A percentile compares a stretch with the other conserved stretches of the same genome.
phyloP scores from a whole-genome alignment of 1,139 yeast species.

The Kodamaea sp. region DNA sequence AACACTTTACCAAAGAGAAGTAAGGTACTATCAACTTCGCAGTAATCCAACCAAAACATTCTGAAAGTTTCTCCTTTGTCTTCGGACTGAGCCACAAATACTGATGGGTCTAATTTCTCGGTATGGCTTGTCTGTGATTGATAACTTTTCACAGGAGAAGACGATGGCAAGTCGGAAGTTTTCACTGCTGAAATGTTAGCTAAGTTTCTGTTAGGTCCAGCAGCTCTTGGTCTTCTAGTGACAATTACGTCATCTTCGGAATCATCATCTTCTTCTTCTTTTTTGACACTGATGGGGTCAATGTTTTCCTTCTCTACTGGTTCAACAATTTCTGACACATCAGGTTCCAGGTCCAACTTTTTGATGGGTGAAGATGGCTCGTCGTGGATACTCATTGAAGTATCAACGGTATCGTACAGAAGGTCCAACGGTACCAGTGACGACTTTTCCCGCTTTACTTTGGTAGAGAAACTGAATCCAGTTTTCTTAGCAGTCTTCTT shows the following conservation, averaged over 20 bases:
- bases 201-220: constrained; percentile 14
- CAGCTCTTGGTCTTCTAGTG: constrained; percentile 41
- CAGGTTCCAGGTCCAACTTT: constrained; percentile 5
- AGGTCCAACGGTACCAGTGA: constrained; percentile 10
- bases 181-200: constrained; percentile 24
- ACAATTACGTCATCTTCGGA: constrained; percentile 57
- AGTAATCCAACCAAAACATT: constrained; percentile 90
- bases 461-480: constrained; percentile 30
- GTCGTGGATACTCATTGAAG: constrained; percentile 11
- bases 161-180: constrained; percentile 21
- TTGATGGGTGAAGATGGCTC: constrained; percentile 17
- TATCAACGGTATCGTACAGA: constrained; percentile 8
- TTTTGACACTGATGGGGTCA: constrained; percentile 6
- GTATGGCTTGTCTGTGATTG: constrained; percentile 28
- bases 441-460: constrained; percentile 20
- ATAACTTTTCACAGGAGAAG: constrained; percentile 26
- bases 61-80: constrained; percentile 46
- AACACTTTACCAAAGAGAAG: constrained; percentile 82
- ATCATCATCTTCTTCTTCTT: constrained; percentile 41
- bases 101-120: constrained; percentile 48
- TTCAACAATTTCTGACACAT: neutral
- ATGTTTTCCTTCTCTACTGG: constrained; percentile 8
- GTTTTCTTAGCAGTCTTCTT: constrained; percentile 14
- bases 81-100: constrained; percentile 41
- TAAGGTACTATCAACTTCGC: constrained; percentile 71